Conservation (phyloP, 169 alveolate genomes). For the Hammondia hammondi region DNA sequence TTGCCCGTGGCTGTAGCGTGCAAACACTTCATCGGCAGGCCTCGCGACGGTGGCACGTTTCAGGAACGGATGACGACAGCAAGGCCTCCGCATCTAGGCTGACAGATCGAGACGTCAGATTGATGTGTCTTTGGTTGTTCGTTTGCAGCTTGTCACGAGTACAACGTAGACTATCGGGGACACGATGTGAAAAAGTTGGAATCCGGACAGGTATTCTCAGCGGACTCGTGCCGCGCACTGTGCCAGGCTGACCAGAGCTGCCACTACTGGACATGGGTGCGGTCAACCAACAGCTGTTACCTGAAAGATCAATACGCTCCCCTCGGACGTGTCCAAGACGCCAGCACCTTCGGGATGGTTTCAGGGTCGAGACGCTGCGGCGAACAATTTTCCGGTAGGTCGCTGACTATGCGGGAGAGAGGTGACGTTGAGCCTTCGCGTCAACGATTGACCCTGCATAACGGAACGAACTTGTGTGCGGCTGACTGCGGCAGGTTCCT, state of each 20-base stretch:
- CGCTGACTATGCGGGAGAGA: neutral
- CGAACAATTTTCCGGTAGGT: neutral
- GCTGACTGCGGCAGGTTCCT: neutral
- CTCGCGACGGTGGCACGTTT: neutral
- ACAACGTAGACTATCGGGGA: constrained; percentile 42
- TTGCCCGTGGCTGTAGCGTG: no score
- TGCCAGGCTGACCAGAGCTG: neutral
- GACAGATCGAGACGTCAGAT: no score
- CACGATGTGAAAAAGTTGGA: constrained; percentile 33
- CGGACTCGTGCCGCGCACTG: constrained; percentile 23
- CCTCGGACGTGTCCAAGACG: neutral
- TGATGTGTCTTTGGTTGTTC: neutral
- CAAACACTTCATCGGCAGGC: neutral
- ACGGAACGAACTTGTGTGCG: neutral
- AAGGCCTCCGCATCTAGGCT: no score
- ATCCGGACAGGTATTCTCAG: constrained; percentile 17
- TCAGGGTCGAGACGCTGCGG: constrained; percentile 40
- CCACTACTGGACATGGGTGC: constrained; percentile 46
- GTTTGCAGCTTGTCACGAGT: constrained; percentile 22
- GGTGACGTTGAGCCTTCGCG: no score
- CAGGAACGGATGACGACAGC: neutral
- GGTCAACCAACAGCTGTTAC: constrained; percentile 36
- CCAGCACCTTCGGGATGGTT: constrained; percentile 16
- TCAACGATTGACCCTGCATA: no score
- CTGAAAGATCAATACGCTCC: constrained; percentile 24